These are phyloP conservation scores for Tuber borchii DNA, from an alignment of 495 filamentous ascomycete species.

Conservation along the genomic window DNA sequence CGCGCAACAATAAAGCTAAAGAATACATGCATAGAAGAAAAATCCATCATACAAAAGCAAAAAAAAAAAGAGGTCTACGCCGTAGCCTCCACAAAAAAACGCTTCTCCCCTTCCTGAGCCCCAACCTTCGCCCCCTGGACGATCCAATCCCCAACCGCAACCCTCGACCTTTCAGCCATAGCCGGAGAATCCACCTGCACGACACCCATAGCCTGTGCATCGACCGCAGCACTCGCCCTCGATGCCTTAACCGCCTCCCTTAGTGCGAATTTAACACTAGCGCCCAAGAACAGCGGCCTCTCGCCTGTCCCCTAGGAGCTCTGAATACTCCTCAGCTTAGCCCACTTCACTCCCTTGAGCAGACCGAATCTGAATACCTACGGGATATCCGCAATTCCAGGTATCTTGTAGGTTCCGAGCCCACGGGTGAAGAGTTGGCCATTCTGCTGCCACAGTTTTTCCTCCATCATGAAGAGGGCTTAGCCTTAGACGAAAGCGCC, in stretches of 20 bases:
- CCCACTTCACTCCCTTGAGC: slow-evolving; percentile 43
- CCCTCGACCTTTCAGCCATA: slow-evolving; percentile 78
- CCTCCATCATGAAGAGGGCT: slow-evolving; percentile 45
- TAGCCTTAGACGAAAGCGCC: slow-evolving; percentile 21
- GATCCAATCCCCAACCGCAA: slow-evolving; percentile 81
- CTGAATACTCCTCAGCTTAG: slow-evolving; percentile 43
- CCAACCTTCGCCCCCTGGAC: slow-evolving; percentile 65
- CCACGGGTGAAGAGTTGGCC: slow-evolving; percentile 43
- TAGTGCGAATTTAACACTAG: slow-evolving; percentile 48
- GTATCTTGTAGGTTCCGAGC: slow-evolving; percentile 46
- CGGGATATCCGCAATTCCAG: slow-evolving; percentile 44
- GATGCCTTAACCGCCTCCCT: slow-evolving; percentile 45
- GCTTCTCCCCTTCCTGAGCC: slow-evolving; percentile 70
- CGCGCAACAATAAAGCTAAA: no score
- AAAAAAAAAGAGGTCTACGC: neutral
- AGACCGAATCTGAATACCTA: slow-evolving; percentile 43
- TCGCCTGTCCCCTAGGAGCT: slow-evolving; percentile 46
- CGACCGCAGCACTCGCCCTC: slow-evolving; percentile 9
- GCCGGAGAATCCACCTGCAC: slow-evolving; percentile 64
- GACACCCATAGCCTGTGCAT: slow-evolving; percentile 46
- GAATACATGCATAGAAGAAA: neutral
- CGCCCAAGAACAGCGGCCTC: slow-evolving; percentile 45
- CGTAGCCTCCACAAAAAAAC: slow-evolving; percentile 63
- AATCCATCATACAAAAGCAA: neutral
- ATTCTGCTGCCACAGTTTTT: slow-evolving; percentile 42